phyloP scores from a whole-genome alignment of 2,329 filamentous ascomycete genomes.

The Atkinsonella texensis region DNA sequence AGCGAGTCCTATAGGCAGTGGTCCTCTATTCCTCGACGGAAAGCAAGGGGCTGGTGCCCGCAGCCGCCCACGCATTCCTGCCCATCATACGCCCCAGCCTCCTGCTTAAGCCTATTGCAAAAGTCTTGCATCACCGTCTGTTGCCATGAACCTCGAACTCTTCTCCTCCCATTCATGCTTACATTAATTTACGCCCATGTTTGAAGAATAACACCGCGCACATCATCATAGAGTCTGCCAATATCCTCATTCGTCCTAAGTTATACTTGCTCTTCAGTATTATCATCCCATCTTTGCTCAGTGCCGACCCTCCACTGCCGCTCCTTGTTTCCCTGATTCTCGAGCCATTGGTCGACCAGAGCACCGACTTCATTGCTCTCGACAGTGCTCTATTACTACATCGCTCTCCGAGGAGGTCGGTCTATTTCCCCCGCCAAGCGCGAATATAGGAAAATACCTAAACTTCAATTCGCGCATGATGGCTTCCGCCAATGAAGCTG shows the following conservation, averaged over 20 bases:
- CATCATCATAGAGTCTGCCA: background rate
- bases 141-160: conserved; percentile 9
- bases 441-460: background rate
- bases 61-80: conserved; percentile 8
- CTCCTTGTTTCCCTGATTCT: background rate
- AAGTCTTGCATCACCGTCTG: conserved; percentile 8
- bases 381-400: conserved; percentile 7
- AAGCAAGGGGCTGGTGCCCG: conserved; percentile 11
- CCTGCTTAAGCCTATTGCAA: conserved; percentile 3
- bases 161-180: conserved; percentile 10
- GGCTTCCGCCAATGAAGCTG: conserved; percentile 11
- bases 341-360: conserved; percentile 5
- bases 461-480: conserved; percentile 12
- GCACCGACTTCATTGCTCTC: conserved; percentile 8
- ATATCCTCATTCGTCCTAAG: conserved; percentile 2
- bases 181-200: conserved; percentile 1
- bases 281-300: conserved; percentile 2
- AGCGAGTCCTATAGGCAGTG: background rate
- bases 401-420: background rate
- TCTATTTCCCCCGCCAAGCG: background rate
- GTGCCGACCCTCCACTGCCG: conserved; percentile 1
- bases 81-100: conserved; percentile 10
- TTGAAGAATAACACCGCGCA: conserved; percentile 1
- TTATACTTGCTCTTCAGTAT: background rate
- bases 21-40: background rate